Evolutionary conservation across 768 basidiomycete genomes (phyloP), one percentile per base, ranked within the genome.

Genomic region (Lepiota brunneoincarnata): DNA sequence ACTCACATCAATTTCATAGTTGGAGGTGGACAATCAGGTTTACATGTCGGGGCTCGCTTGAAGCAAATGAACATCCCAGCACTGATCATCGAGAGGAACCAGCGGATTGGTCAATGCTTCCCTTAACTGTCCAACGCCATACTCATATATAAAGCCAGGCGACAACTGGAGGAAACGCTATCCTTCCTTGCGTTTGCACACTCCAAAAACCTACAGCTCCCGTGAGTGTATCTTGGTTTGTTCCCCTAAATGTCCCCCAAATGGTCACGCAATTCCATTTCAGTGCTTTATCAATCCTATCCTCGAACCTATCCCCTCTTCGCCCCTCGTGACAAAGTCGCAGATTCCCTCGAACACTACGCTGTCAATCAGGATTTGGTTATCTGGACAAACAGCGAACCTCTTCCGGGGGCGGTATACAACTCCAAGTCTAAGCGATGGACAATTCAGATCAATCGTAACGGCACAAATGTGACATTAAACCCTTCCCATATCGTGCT

Each of bases 151-250:
- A 60, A 52, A 10, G 61, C 62, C 35, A 49, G 77, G 77, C 2
- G 75, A 77, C 55, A 67, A 61, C 15, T 78, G 77, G 77, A 47
- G 76, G 15, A 63, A 69, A 24, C 68, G 77, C 3, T 79, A 80
- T 59, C 71, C 72, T 2, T 69, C 71, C 0, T 60, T 81, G 23
- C 63, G 62, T 10, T 60, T 80, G 21, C 78, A 79, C 48, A 75
- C 73, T 2, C 37, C 46, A 12, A 42, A 49, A 9, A 54, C 44
- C 1, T 53, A 61, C 23, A 49, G 51, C 46, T 24, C 40, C 26
- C 18, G 61, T 68, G 26, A 38, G 1, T 14, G 14, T 18, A n/a
- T 24, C 15, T 18, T n/a, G n/a, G n/a, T n/a, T n/a, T n/a, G n/a
- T n/a, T n/a, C n/a, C n/a, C 26, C 26, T 28, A 3, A 7, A 28